Evolutionary conservation across 1,284 basidiomycete species (phyloP).

Genomic region (Entoloma clypeatum): DNA sequence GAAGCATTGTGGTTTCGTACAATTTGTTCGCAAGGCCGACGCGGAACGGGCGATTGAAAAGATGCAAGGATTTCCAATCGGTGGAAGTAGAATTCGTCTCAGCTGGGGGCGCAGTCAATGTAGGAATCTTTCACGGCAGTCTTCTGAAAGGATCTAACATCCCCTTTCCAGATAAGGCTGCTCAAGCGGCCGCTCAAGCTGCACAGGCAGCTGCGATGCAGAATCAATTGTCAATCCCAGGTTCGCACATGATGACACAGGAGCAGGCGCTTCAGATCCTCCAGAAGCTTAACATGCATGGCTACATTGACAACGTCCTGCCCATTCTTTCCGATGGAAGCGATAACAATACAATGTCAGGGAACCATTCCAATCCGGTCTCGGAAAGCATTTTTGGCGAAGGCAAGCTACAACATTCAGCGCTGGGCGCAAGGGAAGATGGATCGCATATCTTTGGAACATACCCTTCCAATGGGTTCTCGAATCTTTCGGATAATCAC

Average conservation of each 20-base stretch:
- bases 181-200: slow-evolving; percentile 80
- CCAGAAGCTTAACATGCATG: slow-evolving; percentile 53
- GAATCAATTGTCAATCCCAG: slow-evolving; percentile 29
- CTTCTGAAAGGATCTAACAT: slow-evolving; percentile 7
- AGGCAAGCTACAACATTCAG: slow-evolving; percentile 15
- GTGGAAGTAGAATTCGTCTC: slow-evolving; percentile 84
- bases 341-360: slow-evolving; percentile 18
- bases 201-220: slow-evolving; percentile 70
- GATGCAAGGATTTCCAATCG: slow-evolving; percentile 95
- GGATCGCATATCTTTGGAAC: slow-evolving; percentile 14
- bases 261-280: slow-evolving; percentile 68
- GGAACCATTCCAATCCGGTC: slow-evolving; percentile 10
- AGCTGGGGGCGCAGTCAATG: slow-evolving; percentile 94
- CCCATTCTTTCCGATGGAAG: slow-evolving; percentile 19
- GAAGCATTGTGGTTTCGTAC: slow-evolving; percentile 95
- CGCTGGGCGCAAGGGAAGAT: slow-evolving; percentile 14
- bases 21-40: slow-evolving; percentile 88
- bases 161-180: slow-evolving; percentile 68
- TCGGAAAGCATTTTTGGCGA: slow-evolving; percentile 11
- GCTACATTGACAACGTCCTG: slow-evolving; percentile 32
- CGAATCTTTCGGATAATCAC: slow-evolving; percentile 28
- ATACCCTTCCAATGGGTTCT: slow-evolving; percentile 21
- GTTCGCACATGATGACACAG: slow-evolving; percentile 42
- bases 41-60: slow-evolving; percentile 91
- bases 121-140: slow-evolving; percentile 34